A percentile compares a stretch with the other conserved stretches of the same genome.
These are phyloP conservation scores for Teratosphaeria zuluensis DNA, from an alignment of 2,329 filamentous ascomycete species.

Conservation along the genomic window DNA sequence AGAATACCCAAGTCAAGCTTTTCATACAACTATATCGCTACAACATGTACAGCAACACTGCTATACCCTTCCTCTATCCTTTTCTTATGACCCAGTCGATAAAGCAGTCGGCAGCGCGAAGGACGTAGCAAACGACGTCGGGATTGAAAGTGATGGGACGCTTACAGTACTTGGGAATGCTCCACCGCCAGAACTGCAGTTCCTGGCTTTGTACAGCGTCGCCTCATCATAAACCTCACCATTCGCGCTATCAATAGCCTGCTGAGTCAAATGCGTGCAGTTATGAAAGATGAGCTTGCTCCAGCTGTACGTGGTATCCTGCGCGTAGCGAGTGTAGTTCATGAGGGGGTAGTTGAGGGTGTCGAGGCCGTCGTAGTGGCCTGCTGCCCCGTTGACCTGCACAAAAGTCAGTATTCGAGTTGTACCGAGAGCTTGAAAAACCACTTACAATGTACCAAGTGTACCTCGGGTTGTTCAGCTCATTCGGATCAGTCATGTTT, in stretches of 20 bases:
- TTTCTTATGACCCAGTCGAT: too few species aligned
- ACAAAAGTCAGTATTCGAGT: constrained; percentile 15
- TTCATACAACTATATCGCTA: too few species aligned
- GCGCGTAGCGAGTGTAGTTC: constrained; percentile 21
- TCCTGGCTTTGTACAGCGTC: constrained; percentile 17
- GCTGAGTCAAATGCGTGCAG: constrained; percentile 30
- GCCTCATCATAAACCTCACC: constrained; percentile 23
- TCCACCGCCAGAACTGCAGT: background rate
- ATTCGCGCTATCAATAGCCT: constrained; percentile 27
- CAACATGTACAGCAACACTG: too few species aligned
- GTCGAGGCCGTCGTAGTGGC: constrained; percentile 43
- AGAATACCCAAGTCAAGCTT: too few species aligned
- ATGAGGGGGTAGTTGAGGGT: constrained; percentile 9
- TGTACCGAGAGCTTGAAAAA: too few species aligned
- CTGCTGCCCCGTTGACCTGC: constrained; percentile 40
- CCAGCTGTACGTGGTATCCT: constrained; percentile 30
- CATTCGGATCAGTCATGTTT: constrained; percentile 31
- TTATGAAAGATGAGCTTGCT: constrained; percentile 33
- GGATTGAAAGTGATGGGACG: too few species aligned
- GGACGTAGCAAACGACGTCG: too few species aligned
- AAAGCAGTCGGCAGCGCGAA: too few species aligned
- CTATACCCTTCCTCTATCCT: too few species aligned
- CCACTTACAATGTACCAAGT: constrained; percentile 30
- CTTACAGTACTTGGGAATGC: too few species aligned
- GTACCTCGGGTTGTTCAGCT: constrained; percentile 38